phyloP scores from a whole-genome alignment of 345 rosid genomes.

The Firmiana major region DNA sequence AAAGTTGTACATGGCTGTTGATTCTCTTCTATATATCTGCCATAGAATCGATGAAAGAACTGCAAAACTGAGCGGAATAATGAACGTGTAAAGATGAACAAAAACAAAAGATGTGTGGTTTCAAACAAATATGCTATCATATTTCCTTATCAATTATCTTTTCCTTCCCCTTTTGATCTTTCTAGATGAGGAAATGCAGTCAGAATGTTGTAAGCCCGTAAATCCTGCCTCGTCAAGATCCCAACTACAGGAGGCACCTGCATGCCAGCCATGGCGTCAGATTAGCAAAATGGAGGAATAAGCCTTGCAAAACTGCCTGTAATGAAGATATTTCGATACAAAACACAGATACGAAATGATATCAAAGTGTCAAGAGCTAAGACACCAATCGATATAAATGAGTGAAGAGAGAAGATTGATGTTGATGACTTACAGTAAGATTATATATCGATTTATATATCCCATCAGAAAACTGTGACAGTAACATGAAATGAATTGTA shows the following conservation, averaged over 20 bases:
- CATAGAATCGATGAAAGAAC: slow-evolving; percentile 20
- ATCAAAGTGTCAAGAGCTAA: too few species aligned
- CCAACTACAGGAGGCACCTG: slow-evolving; percentile 71
- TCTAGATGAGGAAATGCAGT: slow-evolving; percentile 66
- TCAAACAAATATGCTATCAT: slow-evolving; percentile 13
- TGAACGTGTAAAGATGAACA: not conserved
- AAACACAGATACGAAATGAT: too few species aligned
- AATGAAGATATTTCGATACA: too few species aligned
- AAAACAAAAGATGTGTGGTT: slow-evolving; percentile 15
- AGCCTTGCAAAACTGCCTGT: not conserved
- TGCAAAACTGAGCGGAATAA: slow-evolving; percentile 34
- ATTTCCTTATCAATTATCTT: not conserved
- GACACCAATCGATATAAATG: too few species aligned
- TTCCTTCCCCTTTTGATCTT: slow-evolving; percentile 41
- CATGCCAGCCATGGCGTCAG: slow-evolving; percentile 7
- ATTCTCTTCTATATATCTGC: slow-evolving; percentile 15
- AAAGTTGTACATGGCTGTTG: slow-evolving; percentile 11
- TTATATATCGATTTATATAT: too few species aligned
- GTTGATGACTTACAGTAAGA: too few species aligned
- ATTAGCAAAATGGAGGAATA: not conserved
- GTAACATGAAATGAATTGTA: too few species aligned
- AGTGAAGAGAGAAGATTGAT: too few species aligned
- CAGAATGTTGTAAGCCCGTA: slow-evolving; percentile 65
- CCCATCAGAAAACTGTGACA: too few species aligned
- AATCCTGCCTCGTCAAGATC: slow-evolving; percentile 81